Evolutionary conservation across 2,329 filamentous ascomycete genomes (phyloP).

Genomic region (Penicillium sp.): DNA sequence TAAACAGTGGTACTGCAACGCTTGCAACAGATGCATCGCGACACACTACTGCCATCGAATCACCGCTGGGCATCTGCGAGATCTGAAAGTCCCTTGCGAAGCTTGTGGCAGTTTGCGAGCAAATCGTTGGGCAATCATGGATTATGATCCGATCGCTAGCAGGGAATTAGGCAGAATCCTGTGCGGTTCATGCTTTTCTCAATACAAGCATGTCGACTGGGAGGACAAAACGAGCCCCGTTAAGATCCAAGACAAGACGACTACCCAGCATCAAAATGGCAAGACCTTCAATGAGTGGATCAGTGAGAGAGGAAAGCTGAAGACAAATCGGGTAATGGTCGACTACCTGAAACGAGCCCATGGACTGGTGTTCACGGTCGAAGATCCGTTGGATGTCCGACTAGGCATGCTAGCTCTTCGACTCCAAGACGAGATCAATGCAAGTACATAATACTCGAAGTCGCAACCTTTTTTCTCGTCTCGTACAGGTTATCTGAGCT

Average conservation of each 20-base stretch:
- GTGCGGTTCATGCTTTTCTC: background rate
- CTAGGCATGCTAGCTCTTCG: background rate
- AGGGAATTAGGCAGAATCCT: background rate
- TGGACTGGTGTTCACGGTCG: background rate
- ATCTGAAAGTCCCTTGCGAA: background rate
- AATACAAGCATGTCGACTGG: background rate
- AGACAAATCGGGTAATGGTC: background rate
- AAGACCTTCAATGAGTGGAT: background rate
- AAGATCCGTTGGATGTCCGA: background rate
- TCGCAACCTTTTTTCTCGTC: background rate
- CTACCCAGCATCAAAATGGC: background rate
- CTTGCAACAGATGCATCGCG: background rate
- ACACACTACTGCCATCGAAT: background rate
- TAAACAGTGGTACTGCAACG: background rate
- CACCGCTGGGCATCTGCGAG: background rate
- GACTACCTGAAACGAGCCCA: background rate
- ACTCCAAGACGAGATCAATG: background rate
- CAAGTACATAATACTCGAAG: background rate
- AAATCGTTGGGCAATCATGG: background rate
- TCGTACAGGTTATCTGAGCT: background rate
- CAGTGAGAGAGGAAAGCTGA: background rate
- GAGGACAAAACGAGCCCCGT: background rate
- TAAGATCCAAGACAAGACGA: background rate
- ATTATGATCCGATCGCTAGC: background rate
- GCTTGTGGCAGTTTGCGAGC: background rate